These are phyloP conservation scores for Saxophila tyrrhenica DNA, from an alignment of 495 filamentous ascomycete species.

Conservation along the genomic window DNA sequence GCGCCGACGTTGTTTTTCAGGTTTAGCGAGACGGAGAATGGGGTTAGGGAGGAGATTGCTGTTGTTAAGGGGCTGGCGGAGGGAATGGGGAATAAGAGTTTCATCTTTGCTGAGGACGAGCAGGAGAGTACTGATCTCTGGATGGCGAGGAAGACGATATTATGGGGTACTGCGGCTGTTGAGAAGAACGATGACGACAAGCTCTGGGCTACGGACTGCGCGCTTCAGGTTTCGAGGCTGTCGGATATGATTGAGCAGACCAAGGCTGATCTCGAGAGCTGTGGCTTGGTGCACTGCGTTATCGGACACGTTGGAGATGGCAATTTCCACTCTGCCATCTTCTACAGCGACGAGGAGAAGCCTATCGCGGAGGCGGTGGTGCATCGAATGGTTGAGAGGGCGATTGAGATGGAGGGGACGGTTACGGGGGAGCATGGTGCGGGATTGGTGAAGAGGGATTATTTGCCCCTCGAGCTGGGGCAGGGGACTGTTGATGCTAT, in stretches of 20 bases:
- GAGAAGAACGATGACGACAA: slow-evolving; percentile 49
- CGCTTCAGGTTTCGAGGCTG: slow-evolving; percentile 74
- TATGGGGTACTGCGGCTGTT: slow-evolving; percentile 71
- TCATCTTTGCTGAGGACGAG: slow-evolving; percentile 59
- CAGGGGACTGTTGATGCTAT: slow-evolving; percentile 70
- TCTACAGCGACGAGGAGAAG: slow-evolving; percentile 65
- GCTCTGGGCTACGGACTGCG: slow-evolving; percentile 73
- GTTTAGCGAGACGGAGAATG: slow-evolving; percentile 59
- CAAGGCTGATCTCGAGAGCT: slow-evolving; percentile 76
- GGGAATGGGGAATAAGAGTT: slow-evolving; percentile 49
- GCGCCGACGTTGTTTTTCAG: slow-evolving; percentile 76
- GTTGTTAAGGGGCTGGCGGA: slow-evolving; percentile 55
- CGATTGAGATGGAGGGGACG: slow-evolving; percentile 86
- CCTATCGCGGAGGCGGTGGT: slow-evolving; percentile 68
- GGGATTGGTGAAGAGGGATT: slow-evolving; percentile 78
- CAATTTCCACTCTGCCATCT: slow-evolving; percentile 84
- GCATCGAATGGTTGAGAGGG: slow-evolving; percentile 77
- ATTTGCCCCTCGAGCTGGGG: slow-evolving; percentile 71
- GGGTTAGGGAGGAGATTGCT: slow-evolving; percentile 56
- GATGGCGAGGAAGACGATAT: slow-evolving; percentile 67
- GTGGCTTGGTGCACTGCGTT: slow-evolving; percentile 76
- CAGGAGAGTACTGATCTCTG: slow-evolving; percentile 61
- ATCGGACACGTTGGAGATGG: slow-evolving; percentile 66
- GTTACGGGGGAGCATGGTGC: slow-evolving; percentile 77
- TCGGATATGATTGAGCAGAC: slow-evolving; percentile 84